These are phyloP conservation scores for Vicia sativa DNA, from an alignment of 306 rosid genomes.

Conservation along the genomic window DNA sequence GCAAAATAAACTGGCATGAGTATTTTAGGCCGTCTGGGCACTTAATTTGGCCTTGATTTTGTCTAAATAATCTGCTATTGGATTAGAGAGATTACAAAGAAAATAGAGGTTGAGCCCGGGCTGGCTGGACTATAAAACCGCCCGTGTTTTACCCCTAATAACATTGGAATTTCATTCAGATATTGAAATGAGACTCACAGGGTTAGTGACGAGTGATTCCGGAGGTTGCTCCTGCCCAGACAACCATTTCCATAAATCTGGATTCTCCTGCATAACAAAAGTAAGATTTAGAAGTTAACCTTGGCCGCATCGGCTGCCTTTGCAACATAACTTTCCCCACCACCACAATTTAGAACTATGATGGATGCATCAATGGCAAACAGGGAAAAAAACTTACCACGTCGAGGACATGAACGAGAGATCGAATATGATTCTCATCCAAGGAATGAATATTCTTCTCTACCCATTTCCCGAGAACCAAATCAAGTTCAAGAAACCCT, in stretches of 20 bases:
- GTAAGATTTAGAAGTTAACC: slow-evolving; percentile 11
- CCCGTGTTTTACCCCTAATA: slow-evolving; percentile 9
- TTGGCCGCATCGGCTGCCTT: background rate
- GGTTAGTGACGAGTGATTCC: slow-evolving; percentile 59
- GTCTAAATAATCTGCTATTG: too few relatives aligned
- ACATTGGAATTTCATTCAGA: slow-evolving; percentile 16
- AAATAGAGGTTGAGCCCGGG: too few relatives aligned
- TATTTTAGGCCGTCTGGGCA: too few relatives aligned
- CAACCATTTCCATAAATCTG: slow-evolving; percentile 92
- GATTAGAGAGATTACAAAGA: too few relatives aligned
- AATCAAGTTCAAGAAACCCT: slow-evolving; percentile 84
- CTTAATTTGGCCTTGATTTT: too few relatives aligned
- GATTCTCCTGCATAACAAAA: slow-evolving; percentile 72
- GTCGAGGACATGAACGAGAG: slow-evolving; percentile 73
- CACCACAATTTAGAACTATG: background rate
- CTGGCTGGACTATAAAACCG: too few relatives aligned
- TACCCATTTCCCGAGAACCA: slow-evolving; percentile 94
- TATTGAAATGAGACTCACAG: slow-evolving; percentile 56
- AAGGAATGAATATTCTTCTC: slow-evolving; percentile 70
- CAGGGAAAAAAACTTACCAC: slow-evolving; percentile 48
- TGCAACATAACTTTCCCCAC: background rate
- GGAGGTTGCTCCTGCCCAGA: slow-evolving; percentile 89
- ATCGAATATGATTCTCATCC: slow-evolving; percentile 66
- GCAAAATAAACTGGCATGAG: slow-evolving; percentile 35
- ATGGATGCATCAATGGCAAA: slow-evolving; percentile 8